Conservation (phyloP, 768 basidiomycete genomes). For the Tricholoma furcatifolium region DNA sequence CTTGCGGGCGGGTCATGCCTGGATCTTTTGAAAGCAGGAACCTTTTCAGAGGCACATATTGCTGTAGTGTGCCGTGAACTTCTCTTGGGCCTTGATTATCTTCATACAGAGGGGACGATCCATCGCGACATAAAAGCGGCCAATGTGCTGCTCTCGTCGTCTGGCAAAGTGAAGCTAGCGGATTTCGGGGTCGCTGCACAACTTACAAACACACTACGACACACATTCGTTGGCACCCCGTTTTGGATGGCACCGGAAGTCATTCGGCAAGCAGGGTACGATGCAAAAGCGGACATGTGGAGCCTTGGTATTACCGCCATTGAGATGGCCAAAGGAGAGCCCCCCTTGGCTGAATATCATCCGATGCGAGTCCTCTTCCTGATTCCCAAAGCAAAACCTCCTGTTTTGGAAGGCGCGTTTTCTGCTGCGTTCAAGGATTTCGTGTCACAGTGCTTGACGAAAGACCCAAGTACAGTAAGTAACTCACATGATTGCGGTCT, state of each 20-base stretch:
- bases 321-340: conserved; percentile 97
- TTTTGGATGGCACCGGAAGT: conserved; percentile 99
- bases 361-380: conserved; percentile 98
- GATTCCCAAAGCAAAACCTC: conserved; percentile 95
- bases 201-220: conserved; percentile 88
- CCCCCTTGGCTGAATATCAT: conserved; percentile 94
- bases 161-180: conserved; percentile 94
- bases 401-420: conserved; percentile 84
- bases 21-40: conserved; percentile 89
- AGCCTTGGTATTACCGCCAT: conserved; percentile 97
- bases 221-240: conserved; percentile 97
- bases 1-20: conserved; percentile 98
- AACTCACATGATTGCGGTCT: not conserved
- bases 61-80: conserved; percentile 94
- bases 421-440: conserved; percentile 91
- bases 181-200: conserved; percentile 99
- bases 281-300: conserved; percentile 97
- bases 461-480: conserved; percentile 79
- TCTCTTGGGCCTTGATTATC: conserved; percentile 88
- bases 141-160: conserved; percentile 87
- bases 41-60: conserved; percentile 91
- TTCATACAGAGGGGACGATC: conserved; percentile 95
- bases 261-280: conserved; percentile 95
- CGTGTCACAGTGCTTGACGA: conserved; percentile 84
- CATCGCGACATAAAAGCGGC: conserved; percentile 99